These are phyloP conservation scores for Chlamydomonas reinhardtii DNA, from an alignment of 163 green algal genomes.

Conservation along the genomic window DNA sequence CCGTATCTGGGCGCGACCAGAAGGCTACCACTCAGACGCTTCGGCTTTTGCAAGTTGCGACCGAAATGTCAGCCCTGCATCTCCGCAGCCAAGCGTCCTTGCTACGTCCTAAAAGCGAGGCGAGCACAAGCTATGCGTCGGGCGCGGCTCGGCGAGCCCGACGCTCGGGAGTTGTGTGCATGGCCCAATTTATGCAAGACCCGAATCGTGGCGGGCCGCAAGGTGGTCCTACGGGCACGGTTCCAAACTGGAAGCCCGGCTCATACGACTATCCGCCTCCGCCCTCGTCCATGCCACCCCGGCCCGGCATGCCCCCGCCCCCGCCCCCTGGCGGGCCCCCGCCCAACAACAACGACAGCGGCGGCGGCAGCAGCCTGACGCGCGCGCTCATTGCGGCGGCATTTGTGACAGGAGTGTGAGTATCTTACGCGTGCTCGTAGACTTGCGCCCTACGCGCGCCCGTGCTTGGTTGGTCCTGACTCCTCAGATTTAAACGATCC, in stretches of 20 bases:
- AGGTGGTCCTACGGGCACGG: constrained; percentile 8
- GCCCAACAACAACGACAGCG: constrained; percentile 19
- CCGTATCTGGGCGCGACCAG: too few species aligned
- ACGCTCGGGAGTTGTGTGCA: neutral
- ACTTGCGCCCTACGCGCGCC: too few species aligned
- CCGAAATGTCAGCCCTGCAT: neutral
- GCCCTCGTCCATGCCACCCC: neutral
- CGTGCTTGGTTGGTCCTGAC: neutral
- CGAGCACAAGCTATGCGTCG: neutral
- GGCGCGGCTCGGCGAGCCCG: too few species aligned
- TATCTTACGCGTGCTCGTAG: neutral
- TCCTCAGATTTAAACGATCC: too few species aligned
- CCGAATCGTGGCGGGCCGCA: neutral
- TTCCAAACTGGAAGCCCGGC: constrained; percentile 23
- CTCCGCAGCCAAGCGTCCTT: neutral
- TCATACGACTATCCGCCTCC: constrained; percentile 39
- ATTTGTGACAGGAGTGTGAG: constrained; percentile 44
- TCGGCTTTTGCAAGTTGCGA: neutral
- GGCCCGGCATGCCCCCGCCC: constrained; percentile 12
- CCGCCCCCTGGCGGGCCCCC: constrained; percentile 8
- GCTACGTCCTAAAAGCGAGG: neutral
- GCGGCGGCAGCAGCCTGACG: constrained; percentile 19
- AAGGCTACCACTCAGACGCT: too few species aligned
- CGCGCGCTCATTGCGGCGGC: constrained; percentile 30
- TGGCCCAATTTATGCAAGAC: neutral